Evolutionary conservation across 305 asterid species (phyloP), one percentile per base, ranked within the genome.

Genomic region (Salvia sclarea): DNA sequence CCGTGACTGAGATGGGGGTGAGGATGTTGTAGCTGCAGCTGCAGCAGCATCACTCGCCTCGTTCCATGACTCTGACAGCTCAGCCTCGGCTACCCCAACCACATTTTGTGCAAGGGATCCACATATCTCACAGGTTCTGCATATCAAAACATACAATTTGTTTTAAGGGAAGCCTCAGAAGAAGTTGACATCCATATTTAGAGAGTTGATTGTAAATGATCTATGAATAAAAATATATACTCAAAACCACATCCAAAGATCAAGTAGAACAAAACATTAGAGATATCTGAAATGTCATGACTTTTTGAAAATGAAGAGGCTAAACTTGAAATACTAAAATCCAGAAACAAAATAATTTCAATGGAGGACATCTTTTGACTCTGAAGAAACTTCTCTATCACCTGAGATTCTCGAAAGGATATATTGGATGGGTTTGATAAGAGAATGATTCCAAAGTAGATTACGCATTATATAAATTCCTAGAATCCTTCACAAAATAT

Each of bases 101-200:
- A 90, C 87, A 25, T 90, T 87, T 64, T 69, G 62, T 33, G 96
- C 95, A 20, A 80, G 77, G 8, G 93, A 85, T 62, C 95, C 89
- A n/a, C 96, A 85, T 24, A 87, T 87, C 76, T 78, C 82, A 31
- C 82, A 78, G 17, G 52, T 78, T 65, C 82, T 78, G 73, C 50
- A 60, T 30, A 64, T 57, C 6, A 6, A 0, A 60, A 53, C 14
- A 61, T 8, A 20, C 11, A 44, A 1, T 6, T 3, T 3, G 5
- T 28, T 1, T 28, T 28, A 28, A 28, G 3, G 33, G 33, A 28
- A 28, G 33, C 6, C 4, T n/a, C n/a, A n/a, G n/a, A n/a, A n/a
- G n/a, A n/a, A n/a, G n/a, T 20, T 20, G 20, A 49, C 30, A 20
- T 49, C 8, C 30, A 49, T 12, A 9, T 7, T 11, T 28, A n/a